Evolutionary conservation across 1,284 basidiomycete species (phyloP).

Genomic region (Cutaneotrichosporon sp.): DNA sequence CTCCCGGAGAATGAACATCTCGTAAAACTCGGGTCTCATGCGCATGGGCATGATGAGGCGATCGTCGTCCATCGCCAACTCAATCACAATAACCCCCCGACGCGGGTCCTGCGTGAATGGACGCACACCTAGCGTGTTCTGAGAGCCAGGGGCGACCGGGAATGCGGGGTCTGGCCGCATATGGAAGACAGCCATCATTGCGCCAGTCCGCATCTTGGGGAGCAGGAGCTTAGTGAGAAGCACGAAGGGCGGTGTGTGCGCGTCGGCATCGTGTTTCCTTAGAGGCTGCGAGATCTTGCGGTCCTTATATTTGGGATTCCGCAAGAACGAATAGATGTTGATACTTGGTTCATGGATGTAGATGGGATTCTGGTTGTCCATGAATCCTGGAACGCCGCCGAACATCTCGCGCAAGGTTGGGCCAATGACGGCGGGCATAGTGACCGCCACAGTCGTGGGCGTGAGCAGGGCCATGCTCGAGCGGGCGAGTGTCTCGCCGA

Average conservation of each 20-base stretch:
- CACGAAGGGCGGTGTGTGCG: conserved; percentile 34
- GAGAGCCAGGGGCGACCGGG: conserved; percentile 18
- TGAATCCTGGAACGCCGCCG: not conserved
- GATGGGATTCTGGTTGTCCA: not conserved
- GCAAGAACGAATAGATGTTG: conserved; percentile 35
- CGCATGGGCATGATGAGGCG: not conserved
- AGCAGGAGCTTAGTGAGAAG: conserved; percentile 32
- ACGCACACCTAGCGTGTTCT: conserved; percentile 27
- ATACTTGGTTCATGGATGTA: conserved; percentile 30
- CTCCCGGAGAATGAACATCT: conserved; percentile 52
- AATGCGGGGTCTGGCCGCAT: conserved; percentile 47
- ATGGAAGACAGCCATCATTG: conserved; percentile 26
- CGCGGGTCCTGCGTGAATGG: conserved; percentile 43
- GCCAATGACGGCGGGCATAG: conserved; percentile 1
- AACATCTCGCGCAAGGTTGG: conserved; percentile 2
- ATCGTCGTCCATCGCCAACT: conserved; percentile 23
- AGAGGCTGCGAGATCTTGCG: too few species aligned
- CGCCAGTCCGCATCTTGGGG: conserved; percentile 24
- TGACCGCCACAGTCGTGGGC: conserved; percentile 13
- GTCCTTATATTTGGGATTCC: too few species aligned
- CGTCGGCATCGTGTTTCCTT: too few species aligned
- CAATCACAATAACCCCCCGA: conserved; percentile 41
- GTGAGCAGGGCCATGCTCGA: conserved; percentile 14
- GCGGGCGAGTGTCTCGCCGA: conserved; percentile 5
- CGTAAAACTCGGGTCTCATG: conserved; percentile 31